Base-by-base conservation (phyloP, 2,329 filamentous ascomycete species). In the Colletotrichum chlorophyti region DNA sequence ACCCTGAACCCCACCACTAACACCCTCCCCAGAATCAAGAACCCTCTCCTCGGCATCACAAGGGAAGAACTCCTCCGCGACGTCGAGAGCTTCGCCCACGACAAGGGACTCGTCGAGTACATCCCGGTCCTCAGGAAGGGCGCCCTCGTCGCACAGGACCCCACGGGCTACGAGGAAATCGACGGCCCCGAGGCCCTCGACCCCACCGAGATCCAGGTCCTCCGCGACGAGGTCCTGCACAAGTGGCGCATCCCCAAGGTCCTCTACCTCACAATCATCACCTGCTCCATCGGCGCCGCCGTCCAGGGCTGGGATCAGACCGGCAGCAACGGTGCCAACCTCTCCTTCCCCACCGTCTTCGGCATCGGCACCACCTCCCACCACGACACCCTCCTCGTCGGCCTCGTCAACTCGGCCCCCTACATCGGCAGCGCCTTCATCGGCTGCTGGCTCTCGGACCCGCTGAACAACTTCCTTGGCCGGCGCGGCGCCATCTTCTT, bases 371-470 rank as follows among this genome's bases (percentile, higher is more conserved):
- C 41, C 65, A 73, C 37, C 1, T 76, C 77, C 48, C 83, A 69
- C 61, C 77, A 72, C 41, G 70, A 74, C 8, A 63, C 76, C 77
- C 78, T 87, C 7, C 71, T 86, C 52, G 55, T 88, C 24, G 86
- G 86, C 19, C 69, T 88, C 2, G 75, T 89, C 58, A 89, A 89
- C 55, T 69, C 77, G 10, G 76, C 73, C 57, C 72, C 79, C 35
- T 69, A 66, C 42, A 65, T 77, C 26, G 79, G 79, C 8, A 78
- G 79, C 10, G 74, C 79, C 6, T 78, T 77, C 24, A 71, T 73
- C 15, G 93, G 94, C 62, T 93, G 92, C 72, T 90, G 87, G 87
- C 72, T 88, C 15, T 87, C 86, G 1, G 88, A 91, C 61, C 86
- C 86, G 3, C 66, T 84, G 17, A 89, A 89, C 68, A 79, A 85